Evolutionary conservation across 768 basidiomycete genomes (phyloP), one percentile per base, ranked within the genome.

Genomic region (Candolleomyces eurysporus): DNA sequence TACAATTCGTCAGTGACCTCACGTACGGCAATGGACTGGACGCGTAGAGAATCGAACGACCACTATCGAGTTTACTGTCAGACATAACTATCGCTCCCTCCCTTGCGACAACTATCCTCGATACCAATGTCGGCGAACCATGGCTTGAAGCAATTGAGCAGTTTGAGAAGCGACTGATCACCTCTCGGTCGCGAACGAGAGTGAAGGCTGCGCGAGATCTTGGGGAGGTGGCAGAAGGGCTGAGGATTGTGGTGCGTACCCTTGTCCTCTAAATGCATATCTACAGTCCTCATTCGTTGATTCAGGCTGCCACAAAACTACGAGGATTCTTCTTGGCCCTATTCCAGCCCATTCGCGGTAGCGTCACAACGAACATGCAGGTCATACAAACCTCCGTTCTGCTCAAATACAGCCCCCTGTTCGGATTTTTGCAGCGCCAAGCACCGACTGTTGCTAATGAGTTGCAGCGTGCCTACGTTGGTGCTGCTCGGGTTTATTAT

Each of bases 331-430:
- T 99, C 70, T 79, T 95, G 21, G 83, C 87, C 1, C 75, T 97
- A 21, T 82, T 98, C 67, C 87, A 88, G 54, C 91, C 96, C 7
- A 90, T 97, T 58, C 86, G 88, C 60, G 78, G 76, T 46, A 94
- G 87, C 65, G 88, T 97, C 64, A 88, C 93, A 13, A 93, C 94
- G 7, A 97, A 98, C 71, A 87, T 98, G 79, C 92, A 94, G 67
- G 87, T 97, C 57, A 79, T 98, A 2, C 97, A 99, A 72, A 90
- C 92, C 0, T 89, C 91, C 0, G 81, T 94, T 3, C 81, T 98
- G 42, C 73, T 94, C 64, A 94, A 95, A 71, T 94, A 94, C 70
- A 82, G 82, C 51, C 78, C 90, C 8, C 79, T 98, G 60, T 98
- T 87, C 67, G 82, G 83, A 1, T 99, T 98, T 70, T 79, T 99